Evolutionary conservation across 441 rosid species (phyloP), one percentile per base, ranked within the genome.

Genomic region (Eruca vesicaria): DNA sequence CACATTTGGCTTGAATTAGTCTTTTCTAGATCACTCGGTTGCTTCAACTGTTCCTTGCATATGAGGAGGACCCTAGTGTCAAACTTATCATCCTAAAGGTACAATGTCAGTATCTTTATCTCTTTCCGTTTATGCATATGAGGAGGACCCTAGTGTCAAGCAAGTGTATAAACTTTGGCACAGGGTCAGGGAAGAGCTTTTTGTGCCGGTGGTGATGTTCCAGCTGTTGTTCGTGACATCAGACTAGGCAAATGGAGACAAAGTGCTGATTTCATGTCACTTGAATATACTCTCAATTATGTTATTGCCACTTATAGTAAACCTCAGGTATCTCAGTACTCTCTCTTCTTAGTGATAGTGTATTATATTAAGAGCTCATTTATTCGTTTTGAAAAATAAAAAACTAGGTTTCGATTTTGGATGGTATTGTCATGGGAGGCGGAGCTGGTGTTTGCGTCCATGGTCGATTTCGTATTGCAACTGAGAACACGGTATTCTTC

Each of bases 391-490:
- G 45, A n/a, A n/a, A n/a, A n/a, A 12, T 4, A 3, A 29, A 36
- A 41, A 41, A 12, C 3, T 41, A 41, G 48, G 2, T 41, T 41
- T 59, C 96, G 0, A 78, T 94, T 76, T 86, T 90, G 50, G 74
- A 89, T 82, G 98, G 98, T 81, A 85, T 94, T 50, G 88, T 86
- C 77, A 90, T 92, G 95, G 97, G 98, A 81, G 97, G 95, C 7
- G 98, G 97, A 45, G 90, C 84, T 79, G 97, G 97, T 80, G 82
- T 78, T 72, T 89, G 95, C 31, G 18, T 90, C 16, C 97, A 94
- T 78, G 98, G 97, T 71, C 81, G 88, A 76, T 91, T 89, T 73
- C 92, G 92, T 15, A 75, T 92, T 68, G 97, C 89, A 63, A 92
- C 97, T 26, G 97, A 94, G 84, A 94, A 89, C 69, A 80, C 95